Evolutionary conservation across 768 basidiomycete genomes (phyloP), one percentile per base, ranked within the genome.

Genomic region (Auriscalpium vulgare): DNA sequence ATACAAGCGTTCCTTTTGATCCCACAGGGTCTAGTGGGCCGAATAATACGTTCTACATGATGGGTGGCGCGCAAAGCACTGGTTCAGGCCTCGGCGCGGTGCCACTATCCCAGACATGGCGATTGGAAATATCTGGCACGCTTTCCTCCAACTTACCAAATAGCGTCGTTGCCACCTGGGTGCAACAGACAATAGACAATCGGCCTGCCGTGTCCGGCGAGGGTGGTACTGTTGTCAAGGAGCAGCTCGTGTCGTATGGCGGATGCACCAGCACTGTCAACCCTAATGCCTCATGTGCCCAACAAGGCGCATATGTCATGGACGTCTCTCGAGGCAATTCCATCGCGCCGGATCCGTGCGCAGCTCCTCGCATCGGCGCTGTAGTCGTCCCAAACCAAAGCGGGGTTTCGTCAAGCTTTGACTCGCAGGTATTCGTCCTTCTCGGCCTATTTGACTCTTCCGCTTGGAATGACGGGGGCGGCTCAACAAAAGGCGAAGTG

Each of bases 11-110:
- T 13, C 64, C 74, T 45, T 67, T 74, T 50, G 71, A 74, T 58
- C 78, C 78, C 64, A 68, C 75, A 21, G 59, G 50, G 10, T 60
- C 76, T 9, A 73, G 76, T 16, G 77, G 77, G 13, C 84, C 83
- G 43, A 87, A 84, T 63, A 91, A 85, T 60, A 83, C 85, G 0
- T 82, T 90, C 61, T 89, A 81, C 69, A 72, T 90, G 62, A 76
- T 79, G 8, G 90, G 90, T n/a, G 90, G 90, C 8, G 77, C 75
- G 29, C 72, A 86, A 58, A 79, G 76, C 10, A 69, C 55, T 10
- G 59, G 53, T 29, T 49, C 53, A 9, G 29, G 51, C 14, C 57
- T 61, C 14, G 69, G 66, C 2, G 60, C 70, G 36, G 74, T 69
- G 56, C 70, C 80, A 37, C 69, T 89, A 37, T 81, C 85, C 19